Evolutionary conservation across 306 rosid species (phyloP), one percentile per base, ranked within the genome.

Genomic region (Arachis stenosperma): DNA sequence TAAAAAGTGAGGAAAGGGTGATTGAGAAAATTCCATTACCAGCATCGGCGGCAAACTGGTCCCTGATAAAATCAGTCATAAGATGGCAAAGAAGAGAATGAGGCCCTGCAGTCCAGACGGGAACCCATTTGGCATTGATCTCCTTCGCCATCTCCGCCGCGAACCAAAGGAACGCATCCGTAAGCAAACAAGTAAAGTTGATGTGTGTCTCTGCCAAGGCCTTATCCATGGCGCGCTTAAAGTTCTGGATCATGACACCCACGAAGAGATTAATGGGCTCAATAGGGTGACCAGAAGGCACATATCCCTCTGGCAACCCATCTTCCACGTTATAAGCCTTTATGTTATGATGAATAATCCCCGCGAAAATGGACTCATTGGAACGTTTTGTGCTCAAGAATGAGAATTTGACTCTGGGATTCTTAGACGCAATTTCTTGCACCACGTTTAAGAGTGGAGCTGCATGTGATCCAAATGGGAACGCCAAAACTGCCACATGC

Each of bases 21-120:
- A 22, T 22, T 22, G 17, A 29, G 9, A 68, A 72, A 52, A 39
- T 37, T 27, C 17, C 27, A 75, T 67, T 75, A 83, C 89, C 86
- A 7, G 22, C 13, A 5, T 51, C 6, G 13, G n/a, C 0, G 8
- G 42, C 59, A 6, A 86, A 6, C 8, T 8, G 75, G 5, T 80
- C 70, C 30, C 92, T 79, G 4, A 92, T 71, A 33, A 65, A 54
- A 15, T 83, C 84, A 0, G 86, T 81, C 0, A 55, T 40, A 6
- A 87, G 50, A 56, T 90, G 96, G 13, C 53, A 15, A 30, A 89
- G 74, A 2, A 88, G 56, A n/a, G 96, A 48, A 10, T 84, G 87
- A 44, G 90, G 88, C 30, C 87, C 97, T 0, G 90, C 90, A 29
- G 90, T 85, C 98, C 98, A 93, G 0, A 93, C 63, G 39, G 98